Conservation (phyloP, 2,329 filamentous ascomycete genomes). For the Ceratocystis ficicola region DNA sequence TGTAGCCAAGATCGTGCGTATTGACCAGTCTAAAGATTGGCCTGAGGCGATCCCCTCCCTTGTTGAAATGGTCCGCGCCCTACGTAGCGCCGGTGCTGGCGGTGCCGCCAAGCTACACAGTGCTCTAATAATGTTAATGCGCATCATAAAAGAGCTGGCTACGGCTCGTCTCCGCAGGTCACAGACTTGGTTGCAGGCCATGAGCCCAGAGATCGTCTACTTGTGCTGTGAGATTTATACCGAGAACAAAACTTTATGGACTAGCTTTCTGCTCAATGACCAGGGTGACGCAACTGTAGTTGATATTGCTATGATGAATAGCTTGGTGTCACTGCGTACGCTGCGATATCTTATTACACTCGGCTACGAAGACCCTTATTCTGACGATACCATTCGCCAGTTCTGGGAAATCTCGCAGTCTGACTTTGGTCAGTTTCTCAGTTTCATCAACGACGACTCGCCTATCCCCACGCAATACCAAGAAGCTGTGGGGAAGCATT, state of each 20-base stretch:
- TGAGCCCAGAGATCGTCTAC: conserved; percentile 74
- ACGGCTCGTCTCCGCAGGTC: conserved; percentile 65
- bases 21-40: conserved; percentile 86
- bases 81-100: conserved; percentile 29
- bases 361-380: conserved; percentile 74
- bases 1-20: conserved; percentile 73
- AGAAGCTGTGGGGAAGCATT: conserved; percentile 65
- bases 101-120: conserved; percentile 49
- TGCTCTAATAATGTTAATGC: conserved; percentile 63
- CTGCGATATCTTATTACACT: conserved; percentile 65
- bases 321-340: conserved; percentile 64
- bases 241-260: conserved; percentile 59
- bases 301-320: conserved; percentile 59
- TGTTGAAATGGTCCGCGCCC: conserved; percentile 50
- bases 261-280: conserved; percentile 44
- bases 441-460: conserved; percentile 47
- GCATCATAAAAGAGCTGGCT: conserved; percentile 81
- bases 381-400: conserved; percentile 60
- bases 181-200: conserved; percentile 61
- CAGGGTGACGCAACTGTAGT: conserved; percentile 47
- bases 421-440: conserved; percentile 66
- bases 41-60: conserved; percentile 49
- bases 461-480: conserved; percentile 42
- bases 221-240: conserved; percentile 68
- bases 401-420: conserved; percentile 71